A percentile compares a stretch with the other conserved stretches of the same genome.
Conservation (phyloP, 2,329 filamentous ascomycete species). For the Fusarium marasasianum region DNA sequence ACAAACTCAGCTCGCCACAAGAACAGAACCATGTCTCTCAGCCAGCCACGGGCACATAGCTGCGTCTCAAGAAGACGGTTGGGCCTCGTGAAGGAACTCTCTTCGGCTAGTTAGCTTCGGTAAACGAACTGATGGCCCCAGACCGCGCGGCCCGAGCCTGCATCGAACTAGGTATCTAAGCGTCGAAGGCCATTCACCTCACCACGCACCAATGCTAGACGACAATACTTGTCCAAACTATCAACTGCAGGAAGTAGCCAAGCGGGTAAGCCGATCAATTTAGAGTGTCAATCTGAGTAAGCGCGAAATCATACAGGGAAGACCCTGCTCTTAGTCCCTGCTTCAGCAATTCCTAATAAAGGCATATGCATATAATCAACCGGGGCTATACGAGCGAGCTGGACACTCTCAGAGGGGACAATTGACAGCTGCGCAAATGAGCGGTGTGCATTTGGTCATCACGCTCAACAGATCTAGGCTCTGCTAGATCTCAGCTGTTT, state of each 20-base stretch:
- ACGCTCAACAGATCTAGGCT: neutral
- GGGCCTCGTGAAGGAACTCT: neutral
- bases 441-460: neutral
- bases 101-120: neutral
- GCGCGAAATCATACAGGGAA: too few relatives aligned
- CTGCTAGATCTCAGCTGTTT: neutral
- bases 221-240: too few relatives aligned
- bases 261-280: neutral
- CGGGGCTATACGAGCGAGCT: too few relatives aligned
- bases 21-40: neutral
- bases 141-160: neutral
- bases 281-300: neutral
- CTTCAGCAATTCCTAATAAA: too few relatives aligned
- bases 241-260: fast-evolving
- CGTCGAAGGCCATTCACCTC: neutral
- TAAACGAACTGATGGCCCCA: neutral
- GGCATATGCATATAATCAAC: too few relatives aligned
- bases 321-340: too few relatives aligned
- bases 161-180: neutral
- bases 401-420: too few relatives aligned
- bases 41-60: neutral
- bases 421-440: neutral
- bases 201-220: too few relatives aligned
- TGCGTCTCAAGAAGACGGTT: too few relatives aligned
- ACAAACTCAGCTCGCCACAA: neutral